Percentiles rank a stretch among this genome's conserved stretches.
phyloP scores from a whole-genome alignment of 805 yeast genomes.

The Ogataea naganishii region DNA sequence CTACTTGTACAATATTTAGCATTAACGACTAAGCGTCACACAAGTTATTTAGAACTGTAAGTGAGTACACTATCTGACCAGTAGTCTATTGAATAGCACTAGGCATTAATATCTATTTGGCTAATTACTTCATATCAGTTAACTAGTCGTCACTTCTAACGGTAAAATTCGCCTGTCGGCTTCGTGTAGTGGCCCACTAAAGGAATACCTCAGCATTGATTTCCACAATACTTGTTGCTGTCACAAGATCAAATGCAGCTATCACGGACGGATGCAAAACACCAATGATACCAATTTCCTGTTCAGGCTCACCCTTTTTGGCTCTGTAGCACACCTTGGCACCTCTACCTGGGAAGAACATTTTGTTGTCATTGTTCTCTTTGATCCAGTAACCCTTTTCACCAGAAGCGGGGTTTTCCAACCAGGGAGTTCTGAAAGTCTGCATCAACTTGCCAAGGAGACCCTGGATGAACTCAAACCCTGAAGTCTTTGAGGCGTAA shows the following conservation, averaged over 20 bases:
- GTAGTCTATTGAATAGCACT: neutral
- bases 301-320: conserved; percentile 45
- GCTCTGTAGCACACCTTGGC: conserved; percentile 76
- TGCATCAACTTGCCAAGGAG: conserved; percentile 91
- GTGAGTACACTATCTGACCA: too few species aligned
- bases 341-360: conserved; percentile 96
- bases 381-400: conserved; percentile 85
- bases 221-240: conserved; percentile 88
- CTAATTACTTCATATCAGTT: neutral
- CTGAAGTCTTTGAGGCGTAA: conserved; percentile 89
- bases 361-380: conserved; percentile 54
- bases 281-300: conserved; percentile 77
- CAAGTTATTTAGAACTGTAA: too few species aligned
- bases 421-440: conserved; percentile 85
- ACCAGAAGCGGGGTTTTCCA: conserved; percentile 41
- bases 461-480: conserved; percentile 93
- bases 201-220: conserved; percentile 83
- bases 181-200: too few species aligned
- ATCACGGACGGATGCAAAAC: conserved; percentile 94
- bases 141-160: neutral
- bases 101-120: neutral
- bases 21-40: conserved; percentile 4
- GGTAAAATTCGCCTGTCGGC: neutral
- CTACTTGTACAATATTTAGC: conserved; percentile 6
- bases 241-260: conserved; percentile 79